Evolutionary conservation across 2,329 filamentous ascomycete genomes (phyloP), one percentile per base, ranked within the genome.

Genomic region (Trichoderma sp.): DNA sequence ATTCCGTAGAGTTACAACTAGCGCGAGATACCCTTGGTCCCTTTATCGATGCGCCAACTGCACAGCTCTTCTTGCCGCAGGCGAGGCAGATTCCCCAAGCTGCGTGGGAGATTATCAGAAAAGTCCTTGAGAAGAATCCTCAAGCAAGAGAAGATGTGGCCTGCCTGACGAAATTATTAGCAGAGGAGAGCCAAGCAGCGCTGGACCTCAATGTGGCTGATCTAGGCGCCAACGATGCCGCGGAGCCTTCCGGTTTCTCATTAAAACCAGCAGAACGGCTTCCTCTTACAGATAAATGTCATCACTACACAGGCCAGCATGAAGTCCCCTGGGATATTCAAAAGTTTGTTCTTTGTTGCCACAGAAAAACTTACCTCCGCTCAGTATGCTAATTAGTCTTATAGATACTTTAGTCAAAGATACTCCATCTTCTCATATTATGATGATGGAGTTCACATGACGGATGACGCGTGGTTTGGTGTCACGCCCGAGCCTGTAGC

Each of bases 401-500:
- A 30, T 37, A 96, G 94, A 78, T 99, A 99, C 80, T 99, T 93
- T 88, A 85, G 90, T 18, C 94, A 98, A 76, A 88, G 96, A 70
- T 90, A 96, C 78, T 90, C 89, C 64, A 92, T 99, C 72, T 99
- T 97, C 81, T 90, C 90, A 18, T 86, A 86, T 74, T 99, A 97
- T 77, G 91, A 97, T 77, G 86, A 94, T 69, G 95, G 94, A 67
- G 87, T 99, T 73, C 91, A 89, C 83, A 89, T 99, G 85, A 99
- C 96, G 0, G 90, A 97, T 77, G 91, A 95, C 80, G 91, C 94
- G 66, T 99, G 96, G 96, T 99, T 96, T 78, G 96, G 94, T 67
- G 94, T 98, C 8, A 99, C 96, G 0, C 94, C 96, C 16, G 95
- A 99, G 79, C 91, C 92, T 5, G 88, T 99, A 32, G 96, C 96